Evolutionary conservation across 1,284 basidiomycete species (phyloP), one percentile per base, ranked within the genome.

Genomic region (Anthracocystis walkeri): DNA sequence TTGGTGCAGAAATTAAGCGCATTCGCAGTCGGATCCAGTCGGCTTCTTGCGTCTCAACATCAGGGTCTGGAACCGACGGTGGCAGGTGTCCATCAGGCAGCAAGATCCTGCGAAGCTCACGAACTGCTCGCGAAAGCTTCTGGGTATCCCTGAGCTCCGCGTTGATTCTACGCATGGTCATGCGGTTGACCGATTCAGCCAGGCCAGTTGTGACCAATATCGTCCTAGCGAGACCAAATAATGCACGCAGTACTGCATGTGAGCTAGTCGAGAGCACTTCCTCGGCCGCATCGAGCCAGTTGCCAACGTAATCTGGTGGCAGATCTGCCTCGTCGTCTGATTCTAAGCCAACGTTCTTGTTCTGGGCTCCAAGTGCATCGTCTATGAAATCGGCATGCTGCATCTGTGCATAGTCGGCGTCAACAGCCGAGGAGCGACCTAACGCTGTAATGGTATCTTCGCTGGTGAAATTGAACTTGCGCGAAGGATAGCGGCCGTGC

Each of bases 401-500:
- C 7, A 48, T 58, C 21, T 48, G 35, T 10, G 44, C 52, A 6
- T 42, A n/a, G 18, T 65, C 41, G 53, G 21, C 44, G 8, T 58
- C 62, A 16, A 54, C 25, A 7, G 55, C 58, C 4, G 55, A 50
- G 11, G 63, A 62, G n/a, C 20, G 49, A 10, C 41, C 58, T 23
- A 55, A 63, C 0, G 14, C 63, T 8, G 50, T 49, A 40, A 65
- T 46, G 3, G 55, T 58, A 41, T 52, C 68, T 12, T 65, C 46
- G n/a, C 21, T 48, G 38, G 51, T 46, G 41, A 48, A 54, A 2
- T 71, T 54, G 25, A 62, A 65, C 48, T 62, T 71, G 58, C 63
- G 63, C 20, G 74, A 76, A 2, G 74, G 74, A 35, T 61, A 76
- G 31, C 74, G 68, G 25, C 74, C 74, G 16, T 76, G 74, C 74